Percentiles rank a stretch among this genome's conserved stretches.
Evolutionary conservation across 169 alveolate genomes (phyloP).

Genomic region (Cryptosporidium muris): DNA sequence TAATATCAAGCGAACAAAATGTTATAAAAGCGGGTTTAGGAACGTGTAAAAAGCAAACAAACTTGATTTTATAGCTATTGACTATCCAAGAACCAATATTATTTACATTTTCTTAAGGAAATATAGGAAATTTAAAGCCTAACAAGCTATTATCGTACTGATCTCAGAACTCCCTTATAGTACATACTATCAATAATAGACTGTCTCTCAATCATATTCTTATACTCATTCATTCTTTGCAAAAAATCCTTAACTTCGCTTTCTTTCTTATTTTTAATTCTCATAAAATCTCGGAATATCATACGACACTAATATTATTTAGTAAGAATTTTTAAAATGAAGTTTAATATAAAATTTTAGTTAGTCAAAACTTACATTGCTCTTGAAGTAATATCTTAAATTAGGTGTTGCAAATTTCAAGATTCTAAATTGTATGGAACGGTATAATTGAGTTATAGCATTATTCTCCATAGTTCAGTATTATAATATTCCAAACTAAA

Average conservation of each 20-base stretch:
- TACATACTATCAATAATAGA: conserved; percentile 35
- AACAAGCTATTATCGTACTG: neutral
- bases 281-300: conserved; percentile 7
- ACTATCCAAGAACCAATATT: too few relatives aligned
- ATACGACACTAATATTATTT: conserved; percentile 7
- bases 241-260: conserved; percentile 2
- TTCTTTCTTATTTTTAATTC: conserved; percentile 10
- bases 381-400: conserved; percentile 37
- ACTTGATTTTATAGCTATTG: too few relatives aligned
- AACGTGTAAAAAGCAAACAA: too few relatives aligned
- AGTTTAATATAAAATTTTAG: neutral
- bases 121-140: neutral
- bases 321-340: neutral
- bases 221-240: conserved; percentile 23
- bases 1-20: too few relatives aligned
- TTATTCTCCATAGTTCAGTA: too few relatives aligned
- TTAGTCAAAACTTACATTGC: conserved; percentile 32
- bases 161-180: conserved; percentile 14
- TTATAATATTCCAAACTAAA: too few relatives aligned
- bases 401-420: conserved; percentile 28
- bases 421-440: neutral
- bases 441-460: too few relatives aligned
- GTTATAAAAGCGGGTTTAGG: too few relatives aligned
- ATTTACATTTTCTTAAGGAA: too few relatives aligned
- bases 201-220: conserved; percentile 40